Evolutionary conservation across 164 flowering plant genomes (phyloP).

Genomic region (Vitis cinerea): DNA sequence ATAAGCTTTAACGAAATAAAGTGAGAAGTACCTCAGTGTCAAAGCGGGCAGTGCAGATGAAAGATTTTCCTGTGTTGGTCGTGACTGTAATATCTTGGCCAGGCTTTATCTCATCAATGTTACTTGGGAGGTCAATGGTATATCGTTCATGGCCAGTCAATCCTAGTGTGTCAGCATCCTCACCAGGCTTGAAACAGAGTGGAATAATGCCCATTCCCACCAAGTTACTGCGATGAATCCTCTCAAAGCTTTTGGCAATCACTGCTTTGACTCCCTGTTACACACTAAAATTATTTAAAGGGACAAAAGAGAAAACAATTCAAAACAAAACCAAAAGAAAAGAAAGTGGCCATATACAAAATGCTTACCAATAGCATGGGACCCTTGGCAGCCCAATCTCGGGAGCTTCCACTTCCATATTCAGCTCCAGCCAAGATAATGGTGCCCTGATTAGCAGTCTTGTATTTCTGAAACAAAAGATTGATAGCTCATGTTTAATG

Average conservation of each 20-base stretch:
- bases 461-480: constrained; percentile 54
- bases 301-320: not conserved
- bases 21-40: constrained; percentile 68
- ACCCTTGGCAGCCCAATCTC: constrained; percentile 89
- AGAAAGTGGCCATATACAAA: not conserved
- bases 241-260: constrained; percentile 83
- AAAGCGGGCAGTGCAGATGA: constrained; percentile 71
- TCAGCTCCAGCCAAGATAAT: constrained; percentile 76
- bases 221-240: constrained; percentile 84
- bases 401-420: constrained; percentile 84
- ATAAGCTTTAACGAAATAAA: not conserved
- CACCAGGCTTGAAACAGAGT: constrained; percentile 73
- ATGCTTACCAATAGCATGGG: constrained; percentile 64
- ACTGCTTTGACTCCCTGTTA: constrained; percentile 84
- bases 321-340: constrained; percentile 1
- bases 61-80: constrained; percentile 69
- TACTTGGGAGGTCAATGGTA: constrained; percentile 67
- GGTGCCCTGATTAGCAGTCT: constrained; percentile 52
- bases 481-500: not conserved
- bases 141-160: constrained; percentile 80
- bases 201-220: constrained; percentile 89
- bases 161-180: constrained; percentile 81
- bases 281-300: constrained; percentile 3
- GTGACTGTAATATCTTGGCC: constrained; percentile 77
- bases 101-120: constrained; percentile 61